These are phyloP conservation scores for Vanrija humicola DNA, from an alignment of 1,284 basidiomycete genomes.

Conservation along the genomic window DNA sequence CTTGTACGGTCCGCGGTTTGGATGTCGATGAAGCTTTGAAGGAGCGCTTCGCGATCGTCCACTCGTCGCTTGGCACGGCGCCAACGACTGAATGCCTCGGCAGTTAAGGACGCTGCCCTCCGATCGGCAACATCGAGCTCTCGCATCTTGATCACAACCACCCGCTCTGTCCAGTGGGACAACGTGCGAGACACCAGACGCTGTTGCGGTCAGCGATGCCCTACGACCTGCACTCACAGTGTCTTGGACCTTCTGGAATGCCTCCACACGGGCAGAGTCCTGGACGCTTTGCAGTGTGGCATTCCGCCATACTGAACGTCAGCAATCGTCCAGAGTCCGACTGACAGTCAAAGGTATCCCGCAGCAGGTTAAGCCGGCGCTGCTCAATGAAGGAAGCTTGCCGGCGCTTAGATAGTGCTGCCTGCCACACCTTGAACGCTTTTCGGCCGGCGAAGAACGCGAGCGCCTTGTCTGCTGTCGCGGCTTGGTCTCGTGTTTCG, in stretches of 20 bases:
- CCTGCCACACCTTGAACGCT: slow-evolving; percentile 30
- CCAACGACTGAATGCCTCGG: slow-evolving; percentile 25
- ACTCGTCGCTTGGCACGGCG: slow-evolving; percentile 3
- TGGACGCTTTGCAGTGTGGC: slow-evolving; percentile 11
- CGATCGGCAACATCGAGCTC: slow-evolving; percentile 33
- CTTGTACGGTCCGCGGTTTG: slow-evolving; percentile 27
- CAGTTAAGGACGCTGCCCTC: slow-evolving; percentile 15
- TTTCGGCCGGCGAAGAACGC: slow-evolving; percentile 35
- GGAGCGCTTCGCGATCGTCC: slow-evolving; percentile 16
- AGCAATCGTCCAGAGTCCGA: background rate
- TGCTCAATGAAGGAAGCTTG: slow-evolving; percentile 18
- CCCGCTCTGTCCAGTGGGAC: slow-evolving; percentile 31
- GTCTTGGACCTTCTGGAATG: slow-evolving; percentile 16
- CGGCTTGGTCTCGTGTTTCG: slow-evolving; percentile 16
- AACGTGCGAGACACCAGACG: slow-evolving; percentile 16
- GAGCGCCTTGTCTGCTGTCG: slow-evolving; percentile 33
- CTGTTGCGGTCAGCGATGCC: background rate
- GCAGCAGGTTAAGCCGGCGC: slow-evolving; percentile 12
- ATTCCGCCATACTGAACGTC: slow-evolving; percentile 9
- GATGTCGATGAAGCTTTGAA: slow-evolving; percentile 26
- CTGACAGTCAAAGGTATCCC: slow-evolving; percentile 22
- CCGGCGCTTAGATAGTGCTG: slow-evolving; percentile 10
- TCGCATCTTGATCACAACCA: slow-evolving; percentile 39
- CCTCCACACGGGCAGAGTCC: slow-evolving; percentile 8
- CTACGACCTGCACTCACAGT: slow-evolving; percentile 11